Percentiles rank a stretch among this genome's conserved stretches.
These are phyloP conservation scores for Handroanthus guayacan DNA, from an alignment of 257 asterid species.

Conservation along the genomic window DNA sequence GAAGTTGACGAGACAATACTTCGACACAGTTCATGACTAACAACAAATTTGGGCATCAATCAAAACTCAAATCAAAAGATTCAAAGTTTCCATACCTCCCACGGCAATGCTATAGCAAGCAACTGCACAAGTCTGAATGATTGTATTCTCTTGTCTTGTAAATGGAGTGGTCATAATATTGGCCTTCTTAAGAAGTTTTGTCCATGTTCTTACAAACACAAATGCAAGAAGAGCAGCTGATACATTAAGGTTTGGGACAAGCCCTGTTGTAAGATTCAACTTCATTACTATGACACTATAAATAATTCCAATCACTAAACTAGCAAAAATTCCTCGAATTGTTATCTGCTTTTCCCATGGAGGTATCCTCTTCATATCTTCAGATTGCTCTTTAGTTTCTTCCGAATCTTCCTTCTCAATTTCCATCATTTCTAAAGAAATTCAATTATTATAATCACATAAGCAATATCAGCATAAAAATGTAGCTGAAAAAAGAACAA, in stretches of 20 bases:
- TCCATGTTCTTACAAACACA: slow-evolving; percentile 73
- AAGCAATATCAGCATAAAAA: background rate
- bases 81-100: slow-evolving; percentile 60
- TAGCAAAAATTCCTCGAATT: slow-evolving; percentile 68
- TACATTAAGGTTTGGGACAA: slow-evolving; percentile 85
- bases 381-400: slow-evolving; percentile 34
- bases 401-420: slow-evolving; percentile 40
- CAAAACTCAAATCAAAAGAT: background rate
- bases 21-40: too few relatives aligned
- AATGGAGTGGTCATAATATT: slow-evolving; percentile 64
- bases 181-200: slow-evolving; percentile 66
- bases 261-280: slow-evolving; percentile 79
- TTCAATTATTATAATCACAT: slow-evolving; percentile 22
- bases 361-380: slow-evolving; percentile 60
- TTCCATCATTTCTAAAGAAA: slow-evolving; percentile 36
- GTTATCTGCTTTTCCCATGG: slow-evolving; percentile 84
- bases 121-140: slow-evolving; percentile 90
- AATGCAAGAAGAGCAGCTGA: slow-evolving; percentile 95
- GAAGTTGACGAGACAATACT: too few relatives aligned
- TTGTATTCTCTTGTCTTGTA: slow-evolving; percentile 82
- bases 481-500: background rate
- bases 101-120: slow-evolving; percentile 84
- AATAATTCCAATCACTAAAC: slow-evolving; percentile 66
- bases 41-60: too few relatives aligned
- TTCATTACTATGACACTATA: slow-evolving; percentile 81